Conservation (phyloP, 305 asterid species). For the Vinca major region DNA sequence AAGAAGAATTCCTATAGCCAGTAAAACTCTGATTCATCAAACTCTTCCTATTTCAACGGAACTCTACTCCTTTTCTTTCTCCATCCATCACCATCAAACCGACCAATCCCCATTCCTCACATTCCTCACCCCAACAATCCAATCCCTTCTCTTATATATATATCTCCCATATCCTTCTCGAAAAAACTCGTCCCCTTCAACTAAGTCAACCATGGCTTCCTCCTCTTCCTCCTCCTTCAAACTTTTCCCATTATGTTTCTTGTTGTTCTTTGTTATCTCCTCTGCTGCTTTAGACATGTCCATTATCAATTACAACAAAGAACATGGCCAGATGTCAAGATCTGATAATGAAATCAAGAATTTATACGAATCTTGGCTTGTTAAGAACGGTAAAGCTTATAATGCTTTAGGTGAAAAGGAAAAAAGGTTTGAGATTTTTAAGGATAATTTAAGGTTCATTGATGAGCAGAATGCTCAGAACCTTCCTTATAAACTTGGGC, state of each 20-base stretch:
- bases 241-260: constrained; percentile 19
- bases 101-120: background rate
- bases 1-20: background rate
- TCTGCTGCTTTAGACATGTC: constrained; percentile 61
- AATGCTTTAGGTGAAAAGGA: constrained; percentile 66
- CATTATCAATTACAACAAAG: constrained; percentile 37
- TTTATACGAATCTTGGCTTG: constrained; percentile 67
- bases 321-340: constrained; percentile 14
- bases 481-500: constrained; percentile 45
- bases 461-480: constrained; percentile 46
- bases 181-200: background rate
- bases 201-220: constrained; percentile 35
- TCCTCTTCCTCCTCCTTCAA: constrained; percentile 7
- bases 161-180: no score
- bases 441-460: constrained; percentile 57
- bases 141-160: background rate
- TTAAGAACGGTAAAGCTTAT: constrained; percentile 45
- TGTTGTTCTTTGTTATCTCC: constrained; percentile 11
- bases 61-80: background rate
- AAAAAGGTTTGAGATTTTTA: constrained; percentile 52
- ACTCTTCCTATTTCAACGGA: constrained; percentile 6
- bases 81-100: background rate
- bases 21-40: background rate
- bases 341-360: constrained; percentile 16
- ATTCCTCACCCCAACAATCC: background rate